Conservation (phyloP, 192 early-diverging fungal species). For the Spizellomyces punctatus region DNA sequence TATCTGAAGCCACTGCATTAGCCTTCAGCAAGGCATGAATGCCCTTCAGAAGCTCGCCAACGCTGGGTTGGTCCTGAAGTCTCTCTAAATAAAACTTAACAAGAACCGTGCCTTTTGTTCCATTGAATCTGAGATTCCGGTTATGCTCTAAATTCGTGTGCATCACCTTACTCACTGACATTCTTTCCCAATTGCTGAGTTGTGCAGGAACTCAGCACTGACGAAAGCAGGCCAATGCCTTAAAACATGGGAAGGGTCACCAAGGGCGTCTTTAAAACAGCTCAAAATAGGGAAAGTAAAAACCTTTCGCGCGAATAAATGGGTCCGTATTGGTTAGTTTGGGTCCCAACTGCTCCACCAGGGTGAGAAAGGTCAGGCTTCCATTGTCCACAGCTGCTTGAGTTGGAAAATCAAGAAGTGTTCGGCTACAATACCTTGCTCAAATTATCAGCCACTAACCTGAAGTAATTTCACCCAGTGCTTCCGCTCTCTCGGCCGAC, state of each 20-base stretch:
- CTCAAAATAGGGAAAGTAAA: too few relatives aligned
- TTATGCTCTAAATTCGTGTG: neutral
- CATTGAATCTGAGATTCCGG: conserved; percentile 5
- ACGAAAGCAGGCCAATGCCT: conserved; percentile 49
- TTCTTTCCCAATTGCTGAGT: neutral
- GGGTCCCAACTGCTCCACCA: conserved; percentile 80
- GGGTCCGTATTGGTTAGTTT: conserved; percentile 81
- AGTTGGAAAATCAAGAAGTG: neutral
- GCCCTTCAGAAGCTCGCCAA: conserved; percentile 43
- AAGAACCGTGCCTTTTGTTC: conserved; percentile 30
- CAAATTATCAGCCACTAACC: conserved; percentile 24
- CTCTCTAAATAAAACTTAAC: conserved; percentile 49
- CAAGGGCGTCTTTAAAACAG: too few relatives aligned
- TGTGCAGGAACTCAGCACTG: conserved; percentile 62
- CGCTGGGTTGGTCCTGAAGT: conserved; percentile 47
- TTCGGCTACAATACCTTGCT: too few relatives aligned
- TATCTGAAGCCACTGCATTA: conserved; percentile 13
- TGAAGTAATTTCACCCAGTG: neutral
- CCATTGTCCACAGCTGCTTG: conserved; percentile 18
- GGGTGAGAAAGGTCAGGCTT: conserved; percentile 57
- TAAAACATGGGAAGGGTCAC: neutral
- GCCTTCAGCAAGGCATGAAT: conserved; percentile 41
- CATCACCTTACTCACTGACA: conserved; percentile 1
- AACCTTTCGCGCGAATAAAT: conserved; percentile 84
- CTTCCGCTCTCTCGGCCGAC: neutral